These are phyloP conservation scores for Hypoxylon sp. DNA, from an alignment of 2,329 filamentous ascomycete species.

Conservation along the genomic window DNA sequence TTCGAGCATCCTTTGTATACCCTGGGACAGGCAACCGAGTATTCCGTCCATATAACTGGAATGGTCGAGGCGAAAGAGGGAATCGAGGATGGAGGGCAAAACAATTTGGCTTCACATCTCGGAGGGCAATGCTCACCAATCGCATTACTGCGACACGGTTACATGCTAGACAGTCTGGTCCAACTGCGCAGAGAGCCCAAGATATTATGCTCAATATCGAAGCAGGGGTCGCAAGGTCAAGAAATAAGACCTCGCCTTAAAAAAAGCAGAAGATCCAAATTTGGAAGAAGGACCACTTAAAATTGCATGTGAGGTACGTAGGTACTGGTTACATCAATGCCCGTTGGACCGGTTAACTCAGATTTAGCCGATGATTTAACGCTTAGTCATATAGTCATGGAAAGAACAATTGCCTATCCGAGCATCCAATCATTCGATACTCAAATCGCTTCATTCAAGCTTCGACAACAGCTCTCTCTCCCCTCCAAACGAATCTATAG, in stretches of 20 bases:
- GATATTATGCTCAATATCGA: neutral
- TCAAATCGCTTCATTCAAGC: constrained; percentile 43
- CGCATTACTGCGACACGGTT: constrained; percentile 54
- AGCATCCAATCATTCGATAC: constrained; percentile 40
- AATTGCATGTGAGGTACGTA: neutral
- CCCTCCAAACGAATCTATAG: constrained; percentile 33
- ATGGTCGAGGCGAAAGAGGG: constrained; percentile 27
- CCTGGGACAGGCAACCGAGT: neutral
- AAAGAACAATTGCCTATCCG: constrained; percentile 24
- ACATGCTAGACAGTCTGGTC: constrained; percentile 46
- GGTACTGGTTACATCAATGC: neutral
- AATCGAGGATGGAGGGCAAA: constrained; percentile 41
- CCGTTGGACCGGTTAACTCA: constrained; percentile 10
- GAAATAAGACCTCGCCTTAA: neutral
- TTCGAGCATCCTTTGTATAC: constrained; percentile 22
- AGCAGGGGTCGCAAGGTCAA: constrained; percentile 11
- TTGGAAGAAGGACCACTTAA: constrained; percentile 4
- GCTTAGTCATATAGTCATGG: constrained; percentile 42
- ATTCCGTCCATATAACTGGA: constrained; percentile 21
- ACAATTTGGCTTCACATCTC: constrained; percentile 54
- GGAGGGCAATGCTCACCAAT: constrained; percentile 50
- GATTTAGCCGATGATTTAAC: constrained; percentile 48
- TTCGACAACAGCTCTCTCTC: constrained; percentile 46
- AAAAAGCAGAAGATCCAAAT: neutral
- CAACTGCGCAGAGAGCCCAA: neutral